Conservation (phyloP, 768 basidiomycete genomes). For the Amylocystis lapponica region DNA sequence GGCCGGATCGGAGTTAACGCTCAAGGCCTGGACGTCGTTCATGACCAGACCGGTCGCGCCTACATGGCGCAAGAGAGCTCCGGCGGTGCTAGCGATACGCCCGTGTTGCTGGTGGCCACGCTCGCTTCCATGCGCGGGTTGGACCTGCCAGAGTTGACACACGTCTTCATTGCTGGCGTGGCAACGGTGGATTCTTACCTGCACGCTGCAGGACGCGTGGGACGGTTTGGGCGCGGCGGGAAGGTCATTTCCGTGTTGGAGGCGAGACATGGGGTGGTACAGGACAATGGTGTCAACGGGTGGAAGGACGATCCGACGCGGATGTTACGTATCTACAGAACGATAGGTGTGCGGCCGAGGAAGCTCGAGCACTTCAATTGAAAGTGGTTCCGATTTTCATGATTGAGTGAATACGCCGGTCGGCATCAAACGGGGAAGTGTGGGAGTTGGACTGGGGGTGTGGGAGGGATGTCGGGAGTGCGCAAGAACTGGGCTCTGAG, state of each 20-base stretch:
- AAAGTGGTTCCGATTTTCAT: too few relatives aligned
- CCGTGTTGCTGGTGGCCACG: conserved; percentile 63
- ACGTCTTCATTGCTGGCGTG: conserved; percentile 70
- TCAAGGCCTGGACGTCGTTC: conserved; percentile 48
- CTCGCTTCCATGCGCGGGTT: conserved; percentile 67
- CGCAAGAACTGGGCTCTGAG: too few relatives aligned
- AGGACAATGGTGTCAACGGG: conserved; percentile 20
- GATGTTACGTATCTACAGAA: conserved; percentile 40
- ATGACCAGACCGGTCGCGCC: conserved; percentile 35
- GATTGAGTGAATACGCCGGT: too few relatives aligned
- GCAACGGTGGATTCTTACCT: conserved; percentile 56
- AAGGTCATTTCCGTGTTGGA: conserved; percentile 63
- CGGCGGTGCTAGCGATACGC: conserved; percentile 37
- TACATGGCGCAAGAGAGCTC: conserved; percentile 35
- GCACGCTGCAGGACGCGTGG: conserved; percentile 72
- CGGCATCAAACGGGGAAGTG: too few relatives aligned
- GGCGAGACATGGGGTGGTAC: conserved; percentile 25
- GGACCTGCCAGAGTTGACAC: conserved; percentile 64
- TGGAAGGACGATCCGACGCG: conserved; percentile 29
- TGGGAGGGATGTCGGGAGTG: too few relatives aligned
- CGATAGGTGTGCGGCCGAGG: conserved; percentile 39
- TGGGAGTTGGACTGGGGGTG: too few relatives aligned
- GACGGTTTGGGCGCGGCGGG: conserved; percentile 60
- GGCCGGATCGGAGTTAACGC: conserved; percentile 63
- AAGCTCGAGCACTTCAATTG: conserved; percentile 50